phyloP scores from a whole-genome alignment of 2,329 filamentous ascomycete species.

The Epichloe brachyelytri region DNA sequence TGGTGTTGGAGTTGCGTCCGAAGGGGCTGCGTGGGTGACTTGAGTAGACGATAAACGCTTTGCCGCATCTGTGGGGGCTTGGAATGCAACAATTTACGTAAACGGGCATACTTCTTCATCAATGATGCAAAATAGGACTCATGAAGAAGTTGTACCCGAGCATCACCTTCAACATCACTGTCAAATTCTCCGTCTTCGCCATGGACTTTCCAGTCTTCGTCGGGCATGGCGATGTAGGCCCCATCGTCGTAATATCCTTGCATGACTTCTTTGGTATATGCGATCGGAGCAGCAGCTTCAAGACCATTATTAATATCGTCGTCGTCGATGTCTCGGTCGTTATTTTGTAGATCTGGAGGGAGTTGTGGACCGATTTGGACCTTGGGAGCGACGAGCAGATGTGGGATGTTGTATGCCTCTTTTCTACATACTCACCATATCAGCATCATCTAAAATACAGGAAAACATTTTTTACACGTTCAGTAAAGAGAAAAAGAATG shows the following conservation, averaged over 20 bases:
- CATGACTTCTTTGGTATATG: conserved; percentile 40
- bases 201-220: conserved; percentile 18
- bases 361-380: conserved; percentile 38
- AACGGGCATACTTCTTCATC: conserved; percentile 46
- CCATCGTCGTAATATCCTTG: conserved; percentile 64
- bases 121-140: conserved; percentile 57
- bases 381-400: conserved; percentile 53
- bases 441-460: conserved; percentile 22
- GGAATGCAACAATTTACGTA: conserved; percentile 49
- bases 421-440: conserved; percentile 48
- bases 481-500: neutral
- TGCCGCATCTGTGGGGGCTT: conserved; percentile 37
- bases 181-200: conserved; percentile 13
- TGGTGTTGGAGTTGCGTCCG: conserved; percentile 35
- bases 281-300: conserved; percentile 10
- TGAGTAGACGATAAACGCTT: conserved; percentile 40
- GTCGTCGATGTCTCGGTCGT: conserved; percentile 18
- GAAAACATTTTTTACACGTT: neutral
- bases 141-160: conserved; percentile 33
- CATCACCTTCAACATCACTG: conserved; percentile 14
- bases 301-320: conserved; percentile 22
- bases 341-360: conserved; percentile 24
- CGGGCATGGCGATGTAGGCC: conserved; percentile 56
- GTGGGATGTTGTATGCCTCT: conserved; percentile 63
- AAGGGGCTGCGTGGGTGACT: conserved; percentile 42